Percentiles rank a stretch among this genome's conserved stretches.
Conservation (phyloP, 2,329 filamentous ascomycete species). For the Sclerotinia minor region DNA sequence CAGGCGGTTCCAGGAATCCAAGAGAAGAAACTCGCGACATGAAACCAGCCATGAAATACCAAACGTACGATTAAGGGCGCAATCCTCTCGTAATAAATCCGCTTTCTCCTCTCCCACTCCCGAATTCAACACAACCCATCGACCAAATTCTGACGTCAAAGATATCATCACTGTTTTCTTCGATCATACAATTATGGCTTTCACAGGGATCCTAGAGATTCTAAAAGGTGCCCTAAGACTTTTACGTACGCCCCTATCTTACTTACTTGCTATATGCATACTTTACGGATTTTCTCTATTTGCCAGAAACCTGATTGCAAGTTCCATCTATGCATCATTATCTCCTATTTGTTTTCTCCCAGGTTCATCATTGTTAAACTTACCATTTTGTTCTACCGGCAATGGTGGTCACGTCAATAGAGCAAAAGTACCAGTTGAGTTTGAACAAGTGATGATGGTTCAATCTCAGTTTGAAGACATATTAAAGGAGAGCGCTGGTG, state of each 20-base stretch:
- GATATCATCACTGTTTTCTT: constrained; percentile 28
- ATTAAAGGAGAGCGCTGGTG: constrained; percentile 64
- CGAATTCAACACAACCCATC: neutral
- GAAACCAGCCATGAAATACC: constrained; percentile 29
- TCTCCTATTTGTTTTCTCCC: constrained; percentile 71
- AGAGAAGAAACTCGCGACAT: constrained; percentile 31
- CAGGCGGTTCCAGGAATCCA: constrained; percentile 31
- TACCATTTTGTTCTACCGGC: constrained; percentile 61
- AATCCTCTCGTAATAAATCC: constrained; percentile 1
- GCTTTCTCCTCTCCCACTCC: neutral
- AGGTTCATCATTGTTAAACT: constrained; percentile 58
- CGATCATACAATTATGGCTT: constrained; percentile 31
- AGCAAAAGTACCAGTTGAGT: constrained; percentile 51
- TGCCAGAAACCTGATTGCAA: constrained; percentile 61
- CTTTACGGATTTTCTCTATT: constrained; percentile 59
- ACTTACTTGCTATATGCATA: constrained; percentile 62
- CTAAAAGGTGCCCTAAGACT: constrained; percentile 60
- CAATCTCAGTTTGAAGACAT: constrained; percentile 78
- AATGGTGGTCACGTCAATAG: constrained; percentile 33
- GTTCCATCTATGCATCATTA: constrained; percentile 60
- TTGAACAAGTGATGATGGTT: constrained; percentile 71
- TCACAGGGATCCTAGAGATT: constrained; percentile 56
- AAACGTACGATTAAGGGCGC: constrained; percentile 31
- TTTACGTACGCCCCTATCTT: constrained; percentile 63
- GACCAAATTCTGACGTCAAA: constrained; percentile 7